Evolutionary conservation across 805 yeast genomes (phyloP), one percentile per base, ranked within the genome.

Genomic region (Zygotorulaspora danielsina): DNA sequence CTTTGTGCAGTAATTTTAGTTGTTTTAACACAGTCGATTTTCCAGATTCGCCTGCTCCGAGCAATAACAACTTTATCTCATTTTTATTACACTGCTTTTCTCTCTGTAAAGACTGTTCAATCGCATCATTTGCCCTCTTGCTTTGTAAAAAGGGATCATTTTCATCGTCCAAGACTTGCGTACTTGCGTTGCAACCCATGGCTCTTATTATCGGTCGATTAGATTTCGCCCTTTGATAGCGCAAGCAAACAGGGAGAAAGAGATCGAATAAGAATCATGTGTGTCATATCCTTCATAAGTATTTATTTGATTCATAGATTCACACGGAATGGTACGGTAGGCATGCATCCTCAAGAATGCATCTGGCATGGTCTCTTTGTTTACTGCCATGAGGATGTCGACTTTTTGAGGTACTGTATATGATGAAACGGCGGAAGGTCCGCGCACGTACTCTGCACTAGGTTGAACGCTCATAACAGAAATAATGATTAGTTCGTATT

Each of bases 41-140:
- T 5, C 97, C 97, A 36, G 90, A 80, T 58, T 89, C 97, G 4
- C 97, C 97, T 0, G 97, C 85, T 29, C 97, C 96, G 24, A 88
- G 65, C n/a, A 90, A 68, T 27, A 90, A 63, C 45, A 90, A 68
- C 58, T 82, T 86, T 24, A 82, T 73, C 49, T 76, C 81, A 44
- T 76, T 75, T 51, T 71, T 76, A 32, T 74, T 79, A 34, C 69
- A 65, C 42, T 72, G 74, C 45, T 72, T 75, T 43, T 68, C 75
- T 46, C 70, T 64, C 45, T 70, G 72, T 39, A 84, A 56, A 12
- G 78, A 65, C 53, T 78, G 80, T 48, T 83, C 89, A 36, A 84
- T 79, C 5, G 73, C 76, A 44, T 76, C 81, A 42, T 80, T 78
- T 19, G 78, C 72, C 39, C 67, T 64, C 51, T 73, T 73, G 40